Percentiles rank a stretch among this genome's conserved stretches.
Evolutionary conservation across 345 rosid species (phyloP).

Genomic region (Hevea brasiliensis): DNA sequence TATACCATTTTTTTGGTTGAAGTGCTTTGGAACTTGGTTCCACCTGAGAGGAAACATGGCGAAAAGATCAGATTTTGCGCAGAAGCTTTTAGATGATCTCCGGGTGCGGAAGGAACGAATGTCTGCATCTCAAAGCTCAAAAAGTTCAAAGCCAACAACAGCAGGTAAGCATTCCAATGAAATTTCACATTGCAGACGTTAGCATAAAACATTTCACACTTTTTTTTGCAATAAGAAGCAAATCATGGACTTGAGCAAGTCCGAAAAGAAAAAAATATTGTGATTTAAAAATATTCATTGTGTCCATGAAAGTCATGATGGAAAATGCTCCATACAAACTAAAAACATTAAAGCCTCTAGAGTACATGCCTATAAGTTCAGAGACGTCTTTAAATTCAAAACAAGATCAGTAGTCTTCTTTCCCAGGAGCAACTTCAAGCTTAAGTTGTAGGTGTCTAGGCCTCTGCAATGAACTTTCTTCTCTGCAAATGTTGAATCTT

Average conservation of each 20-base stretch:
- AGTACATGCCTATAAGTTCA: background rate
- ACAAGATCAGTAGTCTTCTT: background rate
- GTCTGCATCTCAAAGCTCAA: constrained; percentile 53
- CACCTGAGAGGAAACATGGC: constrained; percentile 48
- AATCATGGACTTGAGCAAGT: background rate
- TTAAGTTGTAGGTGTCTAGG: background rate
- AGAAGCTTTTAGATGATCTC: constrained; percentile 93
- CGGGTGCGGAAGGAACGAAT: constrained; percentile 71
- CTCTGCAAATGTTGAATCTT: constrained; percentile 13
- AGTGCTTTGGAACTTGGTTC: constrained; percentile 27
- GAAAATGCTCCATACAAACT: background rate
- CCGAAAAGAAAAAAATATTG: background rate
- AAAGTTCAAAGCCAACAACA: constrained; percentile 22
- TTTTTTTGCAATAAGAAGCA: background rate
- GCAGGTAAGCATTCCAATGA: constrained; percentile 41
- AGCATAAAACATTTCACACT: too few relatives aligned
- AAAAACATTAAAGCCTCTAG: background rate
- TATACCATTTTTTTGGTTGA: constrained; percentile 1
- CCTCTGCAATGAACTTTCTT: background rate
- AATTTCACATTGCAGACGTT: too few relatives aligned
- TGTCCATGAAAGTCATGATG: background rate
- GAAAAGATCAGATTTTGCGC: constrained; percentile 82
- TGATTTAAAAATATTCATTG: background rate
- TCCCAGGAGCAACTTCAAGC: too few relatives aligned
- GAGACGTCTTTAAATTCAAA: too few relatives aligned